phyloP scores from a whole-genome alignment of 495 filamentous ascomycete species.

The Podospora pseudoanserina region DNA sequence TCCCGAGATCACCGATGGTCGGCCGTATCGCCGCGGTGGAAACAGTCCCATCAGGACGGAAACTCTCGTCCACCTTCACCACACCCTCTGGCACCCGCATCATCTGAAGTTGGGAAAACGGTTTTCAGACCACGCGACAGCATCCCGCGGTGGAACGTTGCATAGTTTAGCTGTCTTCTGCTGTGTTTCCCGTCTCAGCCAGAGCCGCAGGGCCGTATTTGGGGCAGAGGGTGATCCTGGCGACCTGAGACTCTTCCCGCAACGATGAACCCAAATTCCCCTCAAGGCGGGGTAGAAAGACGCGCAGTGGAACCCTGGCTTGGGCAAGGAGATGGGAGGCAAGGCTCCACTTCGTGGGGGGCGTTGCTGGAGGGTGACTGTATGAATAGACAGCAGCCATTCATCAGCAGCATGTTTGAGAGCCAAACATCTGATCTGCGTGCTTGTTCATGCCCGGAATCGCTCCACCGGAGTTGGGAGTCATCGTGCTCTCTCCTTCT shows the following conservation, averaged over 20 bases:
- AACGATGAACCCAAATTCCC: background rate
- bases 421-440: constrained; percentile 5
- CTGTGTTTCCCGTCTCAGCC: background rate
- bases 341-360: constrained; percentile 7
- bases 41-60: background rate
- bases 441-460: constrained; percentile 1
- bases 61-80: background rate
- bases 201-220: background rate
- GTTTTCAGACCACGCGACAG: background rate
- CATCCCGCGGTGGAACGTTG: background rate
- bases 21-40: background rate
- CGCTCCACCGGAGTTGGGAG: constrained; percentile 1
- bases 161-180: background rate
- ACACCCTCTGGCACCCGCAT: background rate
- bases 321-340: background rate
- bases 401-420: background rate
- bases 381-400: constrained; percentile 2
- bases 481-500: background rate
- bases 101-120: background rate
- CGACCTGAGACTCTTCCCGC: background rate
- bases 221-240: background rate
- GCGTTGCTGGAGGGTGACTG: constrained; percentile 2
- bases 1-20: background rate
- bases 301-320: constrained; percentile 11
- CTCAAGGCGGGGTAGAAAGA: constrained; percentile 7